A percentile compares a stretch with the other conserved stretches of the same genome.
Evolutionary conservation across 306 rosid species (phyloP).

Genomic region (Quercus parvula): DNA sequence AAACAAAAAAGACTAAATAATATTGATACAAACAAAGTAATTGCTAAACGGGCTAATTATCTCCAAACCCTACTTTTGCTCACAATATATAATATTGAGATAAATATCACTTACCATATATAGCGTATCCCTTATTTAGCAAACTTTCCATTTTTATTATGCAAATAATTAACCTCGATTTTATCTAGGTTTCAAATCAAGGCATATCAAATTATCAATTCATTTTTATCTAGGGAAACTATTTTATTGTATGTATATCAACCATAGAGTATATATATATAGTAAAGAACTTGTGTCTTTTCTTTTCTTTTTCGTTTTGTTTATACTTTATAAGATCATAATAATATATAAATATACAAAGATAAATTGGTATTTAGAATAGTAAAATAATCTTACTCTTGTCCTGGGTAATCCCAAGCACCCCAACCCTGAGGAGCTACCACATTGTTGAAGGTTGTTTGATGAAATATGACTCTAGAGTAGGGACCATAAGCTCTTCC

Average conservation of each 20-base stretch:
- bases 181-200: too few species aligned
- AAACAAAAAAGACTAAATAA: background rate
- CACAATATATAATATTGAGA: background rate
- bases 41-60: background rate
- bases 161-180: too few species aligned
- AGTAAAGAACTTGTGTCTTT: too few species aligned
- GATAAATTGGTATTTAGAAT: background rate
- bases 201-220: too few species aligned
- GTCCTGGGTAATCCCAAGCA: conserved; percentile 15
- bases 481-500: conserved; percentile 46
- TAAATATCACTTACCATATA: background rate
- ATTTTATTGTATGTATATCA: too few species aligned
- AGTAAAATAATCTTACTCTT: conserved; percentile 16
- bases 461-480: conserved; percentile 42
- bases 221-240: too few species aligned
- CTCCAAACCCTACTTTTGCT: background rate
- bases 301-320: too few species aligned
- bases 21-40: background rate
- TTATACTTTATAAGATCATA: too few species aligned
- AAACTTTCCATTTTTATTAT: background rate
- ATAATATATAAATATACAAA: background rate
- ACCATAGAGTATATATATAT: too few species aligned
- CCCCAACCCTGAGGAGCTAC: conserved; percentile 37
- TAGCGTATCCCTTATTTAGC: background rate
- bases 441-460: background rate